Conservation (phyloP, 306 rosid genomes). For the Phaseolus lunatus region DNA sequence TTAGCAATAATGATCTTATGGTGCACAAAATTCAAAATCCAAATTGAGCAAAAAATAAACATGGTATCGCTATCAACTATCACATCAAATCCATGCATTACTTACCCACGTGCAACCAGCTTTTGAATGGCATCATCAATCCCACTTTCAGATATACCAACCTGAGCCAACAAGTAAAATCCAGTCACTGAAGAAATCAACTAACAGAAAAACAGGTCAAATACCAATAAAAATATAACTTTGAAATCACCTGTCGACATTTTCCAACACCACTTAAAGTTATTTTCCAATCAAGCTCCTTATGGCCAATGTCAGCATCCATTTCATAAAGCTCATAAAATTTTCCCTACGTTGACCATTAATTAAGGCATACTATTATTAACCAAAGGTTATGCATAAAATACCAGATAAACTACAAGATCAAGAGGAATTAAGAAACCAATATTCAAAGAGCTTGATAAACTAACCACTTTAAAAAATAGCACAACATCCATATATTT, state of each 20-base stretch:
- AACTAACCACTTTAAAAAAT: slow-evolving; percentile 97
- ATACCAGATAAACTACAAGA: neutral
- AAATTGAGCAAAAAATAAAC: slow-evolving; percentile 19
- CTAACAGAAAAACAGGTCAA: slow-evolving; percentile 20
- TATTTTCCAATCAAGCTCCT: slow-evolving; percentile 99
- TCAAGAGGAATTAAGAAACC: neutral
- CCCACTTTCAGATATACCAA: slow-evolving; percentile 98
- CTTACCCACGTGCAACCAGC: slow-evolving; percentile 97
- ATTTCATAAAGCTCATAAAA: slow-evolving; percentile 95
- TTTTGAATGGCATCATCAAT: slow-evolving; percentile 94
- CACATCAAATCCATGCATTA: slow-evolving; percentile 37
- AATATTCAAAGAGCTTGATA: slow-evolving; percentile 35
- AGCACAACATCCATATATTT: slow-evolving; percentile 91
- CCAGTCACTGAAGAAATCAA: slow-evolving; percentile 35
- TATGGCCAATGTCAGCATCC: slow-evolving; percentile 98
- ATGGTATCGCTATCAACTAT: slow-evolving; percentile 6
- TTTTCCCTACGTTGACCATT: slow-evolving; percentile 70
- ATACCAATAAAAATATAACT: slow-evolving; percentile 2
- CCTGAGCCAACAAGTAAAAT: slow-evolving; percentile 59
- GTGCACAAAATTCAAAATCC: slow-evolving; percentile 25
- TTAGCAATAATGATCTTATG: slow-evolving; percentile 26
- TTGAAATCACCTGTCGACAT: slow-evolving; percentile 85
- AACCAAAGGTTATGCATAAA: slow-evolving; percentile 32
- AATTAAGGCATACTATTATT: slow-evolving; percentile 27
- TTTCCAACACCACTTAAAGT: slow-evolving; percentile 96